Base-by-base conservation (phyloP, 805 yeast genomes). In the Nakazawaea wyomingensis region DNA sequence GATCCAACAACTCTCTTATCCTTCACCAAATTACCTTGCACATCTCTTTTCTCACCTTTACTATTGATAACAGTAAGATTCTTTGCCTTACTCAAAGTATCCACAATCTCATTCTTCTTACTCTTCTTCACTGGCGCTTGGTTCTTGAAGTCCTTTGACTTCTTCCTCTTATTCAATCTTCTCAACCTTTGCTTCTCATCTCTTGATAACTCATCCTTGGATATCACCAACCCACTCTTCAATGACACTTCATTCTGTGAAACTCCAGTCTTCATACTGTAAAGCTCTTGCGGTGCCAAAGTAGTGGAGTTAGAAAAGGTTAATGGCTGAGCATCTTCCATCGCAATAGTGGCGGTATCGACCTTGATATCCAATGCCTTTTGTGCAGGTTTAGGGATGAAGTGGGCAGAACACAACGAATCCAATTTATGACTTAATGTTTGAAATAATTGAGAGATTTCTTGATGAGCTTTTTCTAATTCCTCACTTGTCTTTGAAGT, bases 281-380 rank as follows among this genome's bases (percentile, higher is more conserved):
- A 93, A 7, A 93, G 72, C 64, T 91, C 99, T 66, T 91, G 99
- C 31, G 99, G 99, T 2, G 99, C 99, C 54, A 93, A 71, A 38
- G 85, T 76, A 11, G 82, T 68, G 18, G 82, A 86, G 27, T 76
- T 67, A 2, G 93, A 78, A 66, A 85, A 71, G 29, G 89, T 81
- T 45, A 87, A 71, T 39, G 99, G 99, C 65, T 89, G 97, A 1
- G 96, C 93, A 57, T 93, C 98, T 65, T 91, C 99, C 96, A 91
- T 86, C 2, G 82, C 57, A 39, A 93, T 82, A 2, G 96, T 75
- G 4, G 96, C 82, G 0, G 85, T 72, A 44, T 90, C 84, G 30
- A 89, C 87, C 59, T 84, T 87, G 56, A 93, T 81, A 45, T 85
- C 89, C 48, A 91, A 66, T 18, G 82, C 66, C 53, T 86, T 84